Conservation (phyloP, 2,329 filamentous ascomycete genomes). For the Monilinia laxa region DNA sequence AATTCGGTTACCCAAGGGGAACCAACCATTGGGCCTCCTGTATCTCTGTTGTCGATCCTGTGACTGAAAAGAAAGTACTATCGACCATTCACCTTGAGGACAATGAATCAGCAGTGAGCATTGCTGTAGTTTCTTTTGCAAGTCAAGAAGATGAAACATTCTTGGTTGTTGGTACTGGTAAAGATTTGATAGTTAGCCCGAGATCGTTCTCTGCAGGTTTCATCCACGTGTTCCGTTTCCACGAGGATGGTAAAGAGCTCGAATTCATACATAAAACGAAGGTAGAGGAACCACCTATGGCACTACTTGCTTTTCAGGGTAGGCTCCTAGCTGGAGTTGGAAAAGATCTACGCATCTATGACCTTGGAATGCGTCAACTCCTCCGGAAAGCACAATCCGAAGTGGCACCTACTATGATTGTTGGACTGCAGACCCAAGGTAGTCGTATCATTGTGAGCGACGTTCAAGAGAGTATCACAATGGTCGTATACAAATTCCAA, state of each 20-base stretch:
- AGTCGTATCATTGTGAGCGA: slow-evolving; percentile 90
- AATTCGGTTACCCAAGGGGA: slow-evolving; percentile 86
- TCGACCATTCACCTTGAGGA: slow-evolving; percentile 79
- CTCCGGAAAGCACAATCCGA: slow-evolving; percentile 87
- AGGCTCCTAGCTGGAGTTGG: slow-evolving; percentile 84
- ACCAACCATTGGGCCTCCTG: slow-evolving; percentile 92
- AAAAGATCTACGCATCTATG: slow-evolving; percentile 79
- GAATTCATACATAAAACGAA: slow-evolving; percentile 97
- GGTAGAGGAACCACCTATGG: slow-evolving; percentile 82
- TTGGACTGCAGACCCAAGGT: slow-evolving; percentile 84
- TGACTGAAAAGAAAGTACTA: slow-evolving; percentile 69
- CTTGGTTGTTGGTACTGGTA: slow-evolving; percentile 90
- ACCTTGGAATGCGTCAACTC: slow-evolving; percentile 88
- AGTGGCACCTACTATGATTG: slow-evolving; percentile 78
- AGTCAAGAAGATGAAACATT: slow-evolving; percentile 88
- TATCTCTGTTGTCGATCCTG: slow-evolving; percentile 85
- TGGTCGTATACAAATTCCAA: slow-evolving; percentile 88
- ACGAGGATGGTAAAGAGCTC: slow-evolving; percentile 80
- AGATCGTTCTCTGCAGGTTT: slow-evolving; percentile 75
- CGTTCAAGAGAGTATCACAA: slow-evolving; percentile 87
- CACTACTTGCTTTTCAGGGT: slow-evolving; percentile 91
- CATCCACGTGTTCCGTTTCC: slow-evolving; percentile 89
- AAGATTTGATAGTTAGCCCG: slow-evolving; percentile 80
- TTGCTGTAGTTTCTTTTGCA: slow-evolving; percentile 79
- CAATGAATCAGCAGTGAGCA: slow-evolving; percentile 88